Conservation (phyloP, 2,329 filamentous ascomycete species). For the Whalleya microplaca region DNA sequence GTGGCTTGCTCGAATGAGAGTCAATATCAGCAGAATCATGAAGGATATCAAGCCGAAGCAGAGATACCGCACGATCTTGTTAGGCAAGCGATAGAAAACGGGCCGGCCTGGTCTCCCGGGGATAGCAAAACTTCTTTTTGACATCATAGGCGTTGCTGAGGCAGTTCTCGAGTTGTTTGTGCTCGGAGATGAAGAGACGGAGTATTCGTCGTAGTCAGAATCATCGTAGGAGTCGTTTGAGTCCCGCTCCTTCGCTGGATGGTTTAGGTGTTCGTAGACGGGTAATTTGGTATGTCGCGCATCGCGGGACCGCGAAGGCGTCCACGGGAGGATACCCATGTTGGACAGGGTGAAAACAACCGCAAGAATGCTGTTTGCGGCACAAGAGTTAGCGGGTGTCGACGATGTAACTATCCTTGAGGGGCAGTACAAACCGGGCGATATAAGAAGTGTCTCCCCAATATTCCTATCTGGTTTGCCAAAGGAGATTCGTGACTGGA, state of each 20-base stretch:
- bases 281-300: conserved; percentile 49
- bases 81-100: conserved; percentile 66
- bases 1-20: conserved; percentile 74
- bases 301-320: conserved; percentile 52
- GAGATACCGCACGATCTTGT: conserved; percentile 76
- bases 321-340: conserved; percentile 56
- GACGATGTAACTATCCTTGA: neutral
- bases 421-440: neutral
- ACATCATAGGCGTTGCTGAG: conserved; percentile 49
- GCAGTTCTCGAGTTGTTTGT: conserved; percentile 55
- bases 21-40: conserved; percentile 76
- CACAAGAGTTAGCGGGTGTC: neutral
- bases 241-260: conserved; percentile 52
- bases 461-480: neutral
- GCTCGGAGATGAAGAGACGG: conserved; percentile 49
- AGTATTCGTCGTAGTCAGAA: conserved; percentile 42
- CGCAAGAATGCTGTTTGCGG: neutral
- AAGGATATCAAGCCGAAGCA: conserved; percentile 71
- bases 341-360: conserved; percentile 16
- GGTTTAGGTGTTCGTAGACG: conserved; percentile 51
- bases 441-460: neutral
- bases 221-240: conserved; percentile 56
- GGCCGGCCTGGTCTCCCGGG: conserved; percentile 39
- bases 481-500: neutral
- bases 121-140: conserved; percentile 42